Evolutionary conservation across 306 rosid genomes (phyloP), one percentile per base, ranked within the genome.

Genomic region (Prunus mume): DNA sequence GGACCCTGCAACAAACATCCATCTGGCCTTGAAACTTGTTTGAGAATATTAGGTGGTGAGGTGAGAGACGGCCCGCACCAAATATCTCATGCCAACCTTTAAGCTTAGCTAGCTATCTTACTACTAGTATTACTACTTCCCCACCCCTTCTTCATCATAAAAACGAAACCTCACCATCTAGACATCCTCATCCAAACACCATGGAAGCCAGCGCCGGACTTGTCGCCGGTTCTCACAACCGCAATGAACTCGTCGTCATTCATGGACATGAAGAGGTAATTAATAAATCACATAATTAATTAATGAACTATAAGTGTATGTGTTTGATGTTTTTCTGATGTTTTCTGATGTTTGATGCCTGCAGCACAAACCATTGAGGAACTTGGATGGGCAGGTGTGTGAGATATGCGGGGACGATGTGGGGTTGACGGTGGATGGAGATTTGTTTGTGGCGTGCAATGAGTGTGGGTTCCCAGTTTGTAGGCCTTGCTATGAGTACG

Each of bases 381-480:
- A 92, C 85, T 85, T 92, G 92, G 98, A 94, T 63, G 97, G 98
- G 18, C 96, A 94, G 57, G 91, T 90, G 66, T 94, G 98, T 82
- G 98, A 94, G 95, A 94, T 94, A 63, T 94, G 98, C 27, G 97
- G 98, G 0, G 98, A 94, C 74, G 96, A 84, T 4, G 97, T 92
- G 65, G 98, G 98, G 71, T 41, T 91, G 24, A 94, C 94, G 0
- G 98, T 90, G 82, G 97, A 89, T 68, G 97, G 98, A 70, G 98
- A 94, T 69, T 74, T 94, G 86, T 94, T 94, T 78, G 97, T 94
- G 54, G 98, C 98, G 1, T 94, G 98, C 78, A 91, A 94, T 72
- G 98, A 94, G 86, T 94, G 98, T 69, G 98, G 98, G 34, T 94
- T 94, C 82, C 98, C 98, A 2, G 93, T 81, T 3, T 94, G 98